A percentile compares a stretch with the other conserved stretches of the same genome.
phyloP scores from a whole-genome alignment of 106 monocot species.

The Ottelia alismoides region DNA sequence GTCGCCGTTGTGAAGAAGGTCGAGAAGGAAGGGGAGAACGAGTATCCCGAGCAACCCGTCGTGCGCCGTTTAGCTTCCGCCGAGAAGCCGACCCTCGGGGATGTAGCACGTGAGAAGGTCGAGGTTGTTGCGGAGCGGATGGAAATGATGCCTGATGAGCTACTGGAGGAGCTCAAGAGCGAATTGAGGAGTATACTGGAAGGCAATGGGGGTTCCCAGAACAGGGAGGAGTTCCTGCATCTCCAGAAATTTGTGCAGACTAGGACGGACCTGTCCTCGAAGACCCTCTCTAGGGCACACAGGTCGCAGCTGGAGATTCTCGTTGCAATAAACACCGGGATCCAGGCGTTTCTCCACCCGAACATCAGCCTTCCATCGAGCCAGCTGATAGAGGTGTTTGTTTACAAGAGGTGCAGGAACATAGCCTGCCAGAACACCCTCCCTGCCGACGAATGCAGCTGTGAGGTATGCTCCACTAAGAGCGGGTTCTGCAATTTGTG shows the following conservation, averaged over 20 bases:
- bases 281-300: conserved; percentile 53
- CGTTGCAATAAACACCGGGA: conserved; percentile 88
- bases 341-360: conserved; percentile 90
- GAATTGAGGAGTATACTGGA: conserved; percentile 79
- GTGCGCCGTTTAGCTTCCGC: conserved; percentile 35
- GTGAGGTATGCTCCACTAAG: conserved; percentile 62
- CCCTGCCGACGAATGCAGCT: conserved; percentile 86
- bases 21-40: conserved; percentile 53
- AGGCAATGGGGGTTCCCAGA: conserved; percentile 72
- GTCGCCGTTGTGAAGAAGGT: conserved; percentile 22
- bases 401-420: conserved; percentile 93
- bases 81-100: conserved; percentile 53
- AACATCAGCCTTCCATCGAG: conserved; percentile 63
- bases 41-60: conserved; percentile 34
- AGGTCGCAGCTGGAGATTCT: conserved; percentile 83
- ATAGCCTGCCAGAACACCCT: conserved; percentile 76
- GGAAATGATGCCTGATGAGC: conserved; percentile 58
- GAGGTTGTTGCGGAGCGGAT: conserved; percentile 73
- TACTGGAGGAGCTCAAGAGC: conserved; percentile 71
- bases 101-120: conserved; percentile 60
- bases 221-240: conserved; percentile 71
- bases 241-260: conserved; percentile 71
- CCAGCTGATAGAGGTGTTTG: conserved; percentile 74
- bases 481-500: conserved; percentile 94
- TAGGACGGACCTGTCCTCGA: conserved; percentile 54